phyloP scores from a whole-genome alignment of 2,329 filamentous ascomycete genomes.

The Exophiala mesophila region DNA sequence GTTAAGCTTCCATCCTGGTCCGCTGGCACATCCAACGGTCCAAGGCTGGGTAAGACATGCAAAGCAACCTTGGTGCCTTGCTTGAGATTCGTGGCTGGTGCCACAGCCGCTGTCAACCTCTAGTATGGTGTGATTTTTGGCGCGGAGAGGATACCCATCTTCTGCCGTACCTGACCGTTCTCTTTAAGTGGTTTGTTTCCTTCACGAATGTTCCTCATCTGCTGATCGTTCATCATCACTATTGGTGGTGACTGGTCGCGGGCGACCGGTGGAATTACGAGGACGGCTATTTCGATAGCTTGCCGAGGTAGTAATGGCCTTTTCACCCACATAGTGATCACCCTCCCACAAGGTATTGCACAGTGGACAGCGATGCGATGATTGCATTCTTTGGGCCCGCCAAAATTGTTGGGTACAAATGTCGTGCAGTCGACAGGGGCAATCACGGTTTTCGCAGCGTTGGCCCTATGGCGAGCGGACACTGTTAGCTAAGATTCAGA shows the following conservation, averaged over 20 bases:
- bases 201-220: constrained; percentile 10
- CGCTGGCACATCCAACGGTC: no score
- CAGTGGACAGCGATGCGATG: constrained; percentile 51
- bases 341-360: constrained; percentile 51
- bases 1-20: no score
- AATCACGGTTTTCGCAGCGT: constrained; percentile 66
- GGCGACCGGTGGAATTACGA: constrained; percentile 25
- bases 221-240: constrained; percentile 4
- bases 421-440: constrained; percentile 68
- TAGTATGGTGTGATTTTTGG: no score
- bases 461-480: constrained; percentile 50
- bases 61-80: no score
- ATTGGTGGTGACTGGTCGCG: neutral
- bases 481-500: neutral
- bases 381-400: constrained; percentile 56
- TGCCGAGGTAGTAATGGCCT: constrained; percentile 37
- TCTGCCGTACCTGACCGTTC: no score
- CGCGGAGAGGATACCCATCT: no score
- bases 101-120: no score
- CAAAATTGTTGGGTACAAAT: constrained; percentile 72
- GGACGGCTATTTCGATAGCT: constrained; percentile 28
- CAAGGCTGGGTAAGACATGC: no score
- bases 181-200: no score
- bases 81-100: no score
- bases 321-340: constrained; percentile 50